A percentile compares a stretch with the other conserved stretches of the same genome.
phyloP scores from a whole-genome alignment of 495 filamentous ascomycete species.

The Bryoglossum gracile region DNA sequence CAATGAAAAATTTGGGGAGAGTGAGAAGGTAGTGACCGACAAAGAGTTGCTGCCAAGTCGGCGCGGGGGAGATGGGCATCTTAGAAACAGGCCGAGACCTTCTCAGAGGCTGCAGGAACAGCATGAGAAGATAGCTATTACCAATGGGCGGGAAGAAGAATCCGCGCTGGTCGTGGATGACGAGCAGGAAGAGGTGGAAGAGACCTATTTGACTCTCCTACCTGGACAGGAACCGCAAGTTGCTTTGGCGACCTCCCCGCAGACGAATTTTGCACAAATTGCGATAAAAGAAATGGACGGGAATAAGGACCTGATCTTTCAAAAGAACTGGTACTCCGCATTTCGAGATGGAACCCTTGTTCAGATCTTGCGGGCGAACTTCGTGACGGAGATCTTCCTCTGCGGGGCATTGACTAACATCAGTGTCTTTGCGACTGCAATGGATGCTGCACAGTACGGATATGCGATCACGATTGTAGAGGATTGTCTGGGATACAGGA shows the following conservation, averaged over 20 bases:
- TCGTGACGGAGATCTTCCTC: constrained; percentile 87
- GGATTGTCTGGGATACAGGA: constrained; percentile 84
- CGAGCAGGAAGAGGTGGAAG: constrained; percentile 29
- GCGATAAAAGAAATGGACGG: constrained; percentile 49
- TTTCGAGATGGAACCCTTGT: constrained; percentile 69
- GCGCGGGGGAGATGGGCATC: not conserved
- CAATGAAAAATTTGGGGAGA: constrained; percentile 22
- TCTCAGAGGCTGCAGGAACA: constrained; percentile 7
- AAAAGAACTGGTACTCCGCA: constrained; percentile 84
- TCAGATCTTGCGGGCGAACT: constrained; percentile 59
- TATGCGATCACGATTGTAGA: constrained; percentile 78
- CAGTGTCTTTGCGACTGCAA: constrained; percentile 84
- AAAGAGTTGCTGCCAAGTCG: constrained; percentile 6
- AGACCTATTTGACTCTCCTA: constrained; percentile 55
- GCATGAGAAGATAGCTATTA: constrained; percentile 4
- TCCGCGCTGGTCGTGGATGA: constrained; percentile 18
- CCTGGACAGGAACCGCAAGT: constrained; percentile 43
- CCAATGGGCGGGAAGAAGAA: constrained; percentile 8
- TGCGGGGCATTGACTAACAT: constrained; percentile 86
- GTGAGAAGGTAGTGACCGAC: constrained; percentile 36
- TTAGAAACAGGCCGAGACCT: not conserved
- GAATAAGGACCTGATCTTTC: constrained; percentile 58
- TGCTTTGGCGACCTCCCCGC: constrained; percentile 50
- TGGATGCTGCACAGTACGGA: constrained; percentile 84
- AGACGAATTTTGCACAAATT: constrained; percentile 58